Evolutionary conservation across 108 stramenopile genomes (phyloP).

Genomic region (Cyclotella baltica): DNA sequence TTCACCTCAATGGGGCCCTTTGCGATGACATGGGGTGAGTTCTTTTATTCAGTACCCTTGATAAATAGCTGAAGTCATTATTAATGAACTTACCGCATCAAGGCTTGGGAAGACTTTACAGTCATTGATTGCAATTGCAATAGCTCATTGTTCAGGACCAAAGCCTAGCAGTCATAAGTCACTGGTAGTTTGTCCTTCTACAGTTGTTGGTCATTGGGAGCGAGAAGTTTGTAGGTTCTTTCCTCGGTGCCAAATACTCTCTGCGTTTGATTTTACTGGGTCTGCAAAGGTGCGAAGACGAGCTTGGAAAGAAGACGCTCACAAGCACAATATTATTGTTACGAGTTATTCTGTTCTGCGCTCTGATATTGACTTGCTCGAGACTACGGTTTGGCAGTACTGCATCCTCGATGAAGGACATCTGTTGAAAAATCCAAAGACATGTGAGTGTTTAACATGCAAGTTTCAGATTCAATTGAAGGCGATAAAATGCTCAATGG

Average conservation of each 20-base stretch:
- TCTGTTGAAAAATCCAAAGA: constrained; percentile 92
- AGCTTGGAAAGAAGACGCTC: constrained; percentile 26
- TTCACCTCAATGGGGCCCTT: constrained; percentile 81
- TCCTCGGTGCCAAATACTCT: constrained; percentile 56
- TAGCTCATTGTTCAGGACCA: constrained; percentile 54
- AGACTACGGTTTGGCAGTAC: constrained; percentile 66
- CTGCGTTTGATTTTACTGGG: constrained; percentile 57
- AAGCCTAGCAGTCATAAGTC: constrained; percentile 38
- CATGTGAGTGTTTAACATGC: constrained; percentile 42
- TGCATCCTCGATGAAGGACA: constrained; percentile 96
- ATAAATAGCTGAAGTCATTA: neutral
- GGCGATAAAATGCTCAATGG: neutral
- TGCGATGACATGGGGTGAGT: constrained; percentile 90
- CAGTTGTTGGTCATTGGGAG: constrained; percentile 88
- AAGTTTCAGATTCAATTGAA: neutral
- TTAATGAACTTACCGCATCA: neutral
- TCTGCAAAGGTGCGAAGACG: constrained; percentile 37
- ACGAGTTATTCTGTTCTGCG: constrained; percentile 87
- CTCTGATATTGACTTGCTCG: constrained; percentile 69
- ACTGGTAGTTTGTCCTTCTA: constrained; percentile 85
- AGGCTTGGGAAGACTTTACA: constrained; percentile 81
- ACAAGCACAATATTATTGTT: constrained; percentile 78
- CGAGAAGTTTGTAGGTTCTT: constrained; percentile 78
- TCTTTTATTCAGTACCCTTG: neutral
- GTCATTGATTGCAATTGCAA: constrained; percentile 69